Evolutionary conservation across 1,284 basidiomycete species (phyloP).

Genomic region (Leccinum fallax): DNA sequence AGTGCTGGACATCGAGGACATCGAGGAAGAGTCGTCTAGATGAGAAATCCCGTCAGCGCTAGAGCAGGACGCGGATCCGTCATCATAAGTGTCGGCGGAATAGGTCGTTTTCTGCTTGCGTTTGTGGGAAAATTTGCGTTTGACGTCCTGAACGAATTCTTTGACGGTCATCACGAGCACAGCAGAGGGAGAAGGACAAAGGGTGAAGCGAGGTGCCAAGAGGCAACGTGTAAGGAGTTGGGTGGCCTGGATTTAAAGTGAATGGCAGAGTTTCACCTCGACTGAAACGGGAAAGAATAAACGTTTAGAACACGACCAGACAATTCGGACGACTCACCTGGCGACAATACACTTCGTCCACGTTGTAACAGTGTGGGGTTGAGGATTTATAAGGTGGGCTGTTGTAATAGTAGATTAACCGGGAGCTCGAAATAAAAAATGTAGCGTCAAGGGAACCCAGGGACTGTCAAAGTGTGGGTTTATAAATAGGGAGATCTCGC

Average conservation of each 20-base stretch:
- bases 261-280: neutral
- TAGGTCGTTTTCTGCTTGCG: constrained; percentile 23
- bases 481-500: constrained; percentile 8
- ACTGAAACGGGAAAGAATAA: neutral
- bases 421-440: neutral
- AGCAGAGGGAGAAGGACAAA: neutral
- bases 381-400: constrained; percentile 4
- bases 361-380: constrained; percentile 12
- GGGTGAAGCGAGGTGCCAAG: neutral
- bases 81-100: constrained; percentile 18
- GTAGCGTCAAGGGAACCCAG: neutral
- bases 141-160: constrained; percentile 35
- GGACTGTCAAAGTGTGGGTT: neutral
- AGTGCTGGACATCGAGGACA: constrained; percentile 6
- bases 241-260: neutral
- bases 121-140: constrained; percentile 34
- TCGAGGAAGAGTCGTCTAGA: constrained; percentile 16
- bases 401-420: constrained; percentile 1
- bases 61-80: constrained; percentile 16
- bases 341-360: constrained; percentile 1
- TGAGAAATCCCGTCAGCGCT: constrained; percentile 14
- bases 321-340: neutral
- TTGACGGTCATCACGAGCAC: constrained; percentile 31
- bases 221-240: constrained; percentile 7
- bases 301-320: neutral